Base-by-base conservation (phyloP, 768 basidiomycete species). In the Erythrobasidium yunnanense region DNA sequence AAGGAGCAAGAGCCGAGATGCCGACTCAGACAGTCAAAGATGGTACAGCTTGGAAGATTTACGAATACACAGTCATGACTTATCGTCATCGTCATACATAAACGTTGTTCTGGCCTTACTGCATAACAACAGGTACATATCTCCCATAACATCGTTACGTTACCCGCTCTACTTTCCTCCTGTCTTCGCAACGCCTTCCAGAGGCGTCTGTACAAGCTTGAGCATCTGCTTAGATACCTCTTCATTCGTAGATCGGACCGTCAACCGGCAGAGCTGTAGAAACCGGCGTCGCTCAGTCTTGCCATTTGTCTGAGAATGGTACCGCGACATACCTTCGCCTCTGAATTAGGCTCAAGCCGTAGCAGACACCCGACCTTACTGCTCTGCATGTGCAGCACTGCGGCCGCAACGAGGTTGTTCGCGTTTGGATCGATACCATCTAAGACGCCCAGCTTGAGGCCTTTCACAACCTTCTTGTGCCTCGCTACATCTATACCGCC, bases 331-430 rank as follows among this genome's bases (percentile, higher is more conserved):
- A 90, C 90, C 82, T 95, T 93, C 27, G 93, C 95, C 67, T 95
- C 91, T 56, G 84, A 82, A 78, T 96, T 99, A 1, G 95, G 95
- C 76, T 99, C 95, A 29, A 96, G 76, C 60, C 95, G 82, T 69
- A 96, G 77, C 68, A 99, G 79, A 74, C 95, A 97, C 4, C 95
- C 95, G 54, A 97, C 89, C 77, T 97, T 97, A 2, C 87, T 87
- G 3, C 79, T 76, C n/a, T 87, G 85, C 79, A 85, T 93, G 75
- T 97, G 90, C 55, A 99, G 78, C 32, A 99, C 88, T n/a, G 87
- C 92, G n/a, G 91, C 95, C 22, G 83, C 87, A 18, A 97, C 92
- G 46, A 90, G 76, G 73, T 99, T 99, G 73, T 81, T 84, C n/a
- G 87, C 85, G 76, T 95, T 99, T 29, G 91, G 89, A 74, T 99